Evolutionary conservation across 306 rosid species (phyloP), one percentile per base, ranked within the genome.

Genomic region (Vachellia pachyceras): DNA sequence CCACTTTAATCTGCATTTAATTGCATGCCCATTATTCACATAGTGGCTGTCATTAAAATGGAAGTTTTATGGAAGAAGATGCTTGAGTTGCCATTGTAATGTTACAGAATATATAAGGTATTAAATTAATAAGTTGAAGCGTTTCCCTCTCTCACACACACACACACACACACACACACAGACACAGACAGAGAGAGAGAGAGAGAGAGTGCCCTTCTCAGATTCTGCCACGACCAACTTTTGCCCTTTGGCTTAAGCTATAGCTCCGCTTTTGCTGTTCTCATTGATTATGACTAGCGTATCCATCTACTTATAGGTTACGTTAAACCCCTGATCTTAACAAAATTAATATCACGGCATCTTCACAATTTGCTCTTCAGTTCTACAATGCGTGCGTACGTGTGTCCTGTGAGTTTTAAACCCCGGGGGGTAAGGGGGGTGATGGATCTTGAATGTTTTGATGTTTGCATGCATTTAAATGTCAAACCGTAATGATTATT

Each of bases 151-250:
- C 10, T n/a, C n/a, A n/a, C n/a, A n/a, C n/a, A n/a, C n/a, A n/a
- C n/a, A n/a, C n/a, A n/a, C n/a, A n/a, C n/a, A n/a, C n/a, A n/a
- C n/a, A n/a, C n/a, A n/a, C n/a, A n/a, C n/a, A n/a, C n/a, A n/a
- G n/a, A 11, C 13, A 47, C 13, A 47, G 1, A 29, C 2, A 29
- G 1, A 29, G 33, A 29, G 33, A 29, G 33, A 29, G 33, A 29
- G 33, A 29, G 33, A n/a, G 73, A 67, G n/a, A n/a, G n/a, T 67
- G 49, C 49, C 18, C 22, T 69, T 69, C 73, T 69, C 72, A 39
- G 47, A 67, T 39, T 39, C 47, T 67, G 49, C 22, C 1, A 36
- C 12, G 25, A 65, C 10, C 0, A 41, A 41, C 23, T 15, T 35
- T 64, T 14, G 12, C 29, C 29, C 44, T 66, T 8, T 66, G 47